A percentile compares a stretch with the other conserved stretches of the same genome.
phyloP scores from a whole-genome alignment of 2,329 filamentous ascomycete genomes.

The Hymenoscyphus salicellus region DNA sequence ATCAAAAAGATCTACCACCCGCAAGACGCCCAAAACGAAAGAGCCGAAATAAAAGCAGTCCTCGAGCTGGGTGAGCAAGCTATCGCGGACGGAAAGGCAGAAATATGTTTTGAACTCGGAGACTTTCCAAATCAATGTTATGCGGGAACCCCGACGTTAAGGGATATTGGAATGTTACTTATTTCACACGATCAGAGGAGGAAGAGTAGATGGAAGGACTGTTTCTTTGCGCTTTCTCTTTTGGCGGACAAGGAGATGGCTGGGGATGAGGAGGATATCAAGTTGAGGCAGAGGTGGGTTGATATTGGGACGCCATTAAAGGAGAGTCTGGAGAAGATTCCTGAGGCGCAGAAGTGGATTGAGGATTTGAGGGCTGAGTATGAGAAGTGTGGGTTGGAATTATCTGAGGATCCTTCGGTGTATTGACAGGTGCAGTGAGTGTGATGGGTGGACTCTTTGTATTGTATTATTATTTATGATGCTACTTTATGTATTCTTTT shows the following conservation, averaged over 20 bases:
- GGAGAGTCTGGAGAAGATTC: neutral
- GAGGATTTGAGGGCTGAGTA: neutral
- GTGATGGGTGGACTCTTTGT: too few relatives aligned
- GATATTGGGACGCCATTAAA: neutral
- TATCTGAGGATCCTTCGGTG: neutral
- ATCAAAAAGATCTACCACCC: neutral
- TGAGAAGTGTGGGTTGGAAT: neutral
- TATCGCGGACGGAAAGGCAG: neutral
- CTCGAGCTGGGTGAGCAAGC: neutral
- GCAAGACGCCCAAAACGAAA: neutral
- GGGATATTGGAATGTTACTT: neutral
- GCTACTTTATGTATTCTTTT: too few relatives aligned
- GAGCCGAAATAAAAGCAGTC: neutral
- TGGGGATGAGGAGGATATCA: neutral
- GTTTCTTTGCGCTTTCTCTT: neutral
- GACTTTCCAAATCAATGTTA: neutral
- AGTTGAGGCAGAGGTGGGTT: neutral
- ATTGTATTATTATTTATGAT: too few relatives aligned
- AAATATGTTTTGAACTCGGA: neutral
- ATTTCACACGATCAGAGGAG: neutral
- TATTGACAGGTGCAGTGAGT: neutral
- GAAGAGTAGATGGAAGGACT: neutral
- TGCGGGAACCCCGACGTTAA: neutral
- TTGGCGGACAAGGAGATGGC: neutral
- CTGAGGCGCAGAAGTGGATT: neutral